Evolutionary conservation across 2,329 filamentous ascomycete species (phyloP), one percentile per base, ranked within the genome.

Genomic region (Neofusicoccum kwambonambiense): DNA sequence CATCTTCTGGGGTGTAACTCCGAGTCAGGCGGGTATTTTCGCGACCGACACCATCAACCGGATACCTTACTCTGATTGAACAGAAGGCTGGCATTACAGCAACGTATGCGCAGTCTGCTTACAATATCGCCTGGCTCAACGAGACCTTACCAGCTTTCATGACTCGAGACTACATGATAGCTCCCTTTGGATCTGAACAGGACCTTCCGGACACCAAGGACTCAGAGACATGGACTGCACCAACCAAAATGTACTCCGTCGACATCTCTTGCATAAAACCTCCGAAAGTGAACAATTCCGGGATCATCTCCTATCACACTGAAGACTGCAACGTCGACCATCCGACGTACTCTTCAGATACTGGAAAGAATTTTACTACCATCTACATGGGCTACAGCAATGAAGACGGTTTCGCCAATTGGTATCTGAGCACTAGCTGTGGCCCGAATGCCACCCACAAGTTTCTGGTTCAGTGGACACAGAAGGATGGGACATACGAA

Each of bases 1-100:
- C 0, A 78, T 87, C 0, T 83, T 84, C 2, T 87, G 83, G 83
- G 74, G 80, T 0, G 67, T 89, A 0, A 87, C 85, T 0, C 86
- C 86, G 0, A 68, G 83, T 0, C 84, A 87, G 69, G 81, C 83
- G 31, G 81, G 84, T n/a, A 79, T 87, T 0, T 83, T 88, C 4
- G 81, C 82, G 0, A 77, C 74, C 0, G 70, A 71, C 0, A 70
- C 69, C 0, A 70, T 84, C 0, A 69, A 51, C 68, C 0, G 19
- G 39, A 0, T 73, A 74, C 31, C 64, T 76, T 0, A 68, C 79
- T 0, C 15, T 77, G 0, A 54, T 41, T 0, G 7, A 75, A 3
- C 80, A 82, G 45, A 47, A 64, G 0, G 52, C 68, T 1, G 61
- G 22, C 0, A 34, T 84, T 0, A 76, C 77, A 1, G 68, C 74